phyloP scores from a whole-genome alignment of 179 eudicot species.

The Drosera spatulata region DNA sequence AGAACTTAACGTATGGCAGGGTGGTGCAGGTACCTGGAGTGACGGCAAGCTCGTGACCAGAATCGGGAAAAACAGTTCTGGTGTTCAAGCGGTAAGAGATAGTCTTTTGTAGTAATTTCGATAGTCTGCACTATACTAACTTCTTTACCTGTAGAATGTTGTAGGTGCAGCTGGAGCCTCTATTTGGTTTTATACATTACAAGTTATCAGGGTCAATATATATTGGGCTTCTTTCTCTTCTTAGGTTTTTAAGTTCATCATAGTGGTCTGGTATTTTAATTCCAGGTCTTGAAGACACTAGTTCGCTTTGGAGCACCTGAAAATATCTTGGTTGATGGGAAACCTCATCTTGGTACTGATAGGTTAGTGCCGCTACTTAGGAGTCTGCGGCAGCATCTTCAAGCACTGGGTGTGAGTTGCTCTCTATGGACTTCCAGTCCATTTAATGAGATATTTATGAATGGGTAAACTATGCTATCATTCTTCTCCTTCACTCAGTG shows the following conservation, averaged over 20 bases:
- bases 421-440: not conserved
- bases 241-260: too few relatives aligned
- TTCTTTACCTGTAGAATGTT: not conserved
- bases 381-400: constrained; percentile 69
- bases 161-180: too few relatives aligned
- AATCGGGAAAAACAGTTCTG: constrained; percentile 81
- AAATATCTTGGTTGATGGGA: constrained; percentile 83
- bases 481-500: constrained; percentile 3
- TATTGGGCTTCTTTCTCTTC: too few relatives aligned
- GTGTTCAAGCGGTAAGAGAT: constrained; percentile 70
- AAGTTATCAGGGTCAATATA: too few relatives aligned
- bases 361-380: constrained; percentile 86
- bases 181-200: too few relatives aligned
- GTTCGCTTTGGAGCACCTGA: constrained; percentile 93
- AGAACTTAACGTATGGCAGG: constrained; percentile 92
- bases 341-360: constrained; percentile 97
- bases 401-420: constrained; percentile 62
- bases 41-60: constrained; percentile 98
- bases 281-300: constrained; percentile 79
- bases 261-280: not conserved
- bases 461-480: not conserved
- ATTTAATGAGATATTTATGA: not conserved
- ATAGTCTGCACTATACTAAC: not conserved
- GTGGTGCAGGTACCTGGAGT: constrained; percentile 99
- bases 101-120: constrained; percentile 4